Evolutionary conservation across 805 yeast species (phyloP).

Genomic region (Pichia phayaonensis): DNA sequence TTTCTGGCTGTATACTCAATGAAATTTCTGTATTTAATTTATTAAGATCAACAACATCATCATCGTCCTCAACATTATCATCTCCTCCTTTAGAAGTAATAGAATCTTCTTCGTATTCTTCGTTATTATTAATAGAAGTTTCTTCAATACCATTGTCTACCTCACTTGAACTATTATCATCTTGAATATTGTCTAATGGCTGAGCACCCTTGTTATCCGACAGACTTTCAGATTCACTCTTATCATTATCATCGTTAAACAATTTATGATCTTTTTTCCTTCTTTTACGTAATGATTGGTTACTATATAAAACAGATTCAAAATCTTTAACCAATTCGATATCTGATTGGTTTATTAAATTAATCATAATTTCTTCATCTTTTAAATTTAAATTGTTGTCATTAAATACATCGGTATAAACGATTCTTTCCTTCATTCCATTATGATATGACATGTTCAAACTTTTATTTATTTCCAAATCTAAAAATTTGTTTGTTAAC

Average conservation of each 20-base stretch:
- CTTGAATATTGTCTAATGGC: not conserved
- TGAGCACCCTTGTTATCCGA: too few relatives aligned
- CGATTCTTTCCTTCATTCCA: not conserved
- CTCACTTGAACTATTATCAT: not conserved
- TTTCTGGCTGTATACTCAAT: not conserved
- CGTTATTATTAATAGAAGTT: conserved; percentile 4
- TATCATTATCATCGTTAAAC: not conserved
- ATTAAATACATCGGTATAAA: conserved; percentile 5
- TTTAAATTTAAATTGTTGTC: not conserved
- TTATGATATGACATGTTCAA: not conserved
- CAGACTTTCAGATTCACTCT: not conserved
- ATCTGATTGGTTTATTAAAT: conserved; percentile 12
- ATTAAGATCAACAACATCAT: conserved; percentile 2
- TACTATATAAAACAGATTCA: conserved; percentile 10
- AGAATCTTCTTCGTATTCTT: not conserved
- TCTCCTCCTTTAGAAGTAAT: conserved; percentile 3
- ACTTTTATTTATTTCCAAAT: conserved; percentile 28
- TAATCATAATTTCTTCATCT: conserved; percentile 1
- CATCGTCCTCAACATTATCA: not conserved
- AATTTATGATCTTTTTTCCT: not conserved
- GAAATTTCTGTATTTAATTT: not conserved
- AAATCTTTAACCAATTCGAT: conserved; percentile 9
- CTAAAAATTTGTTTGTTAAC: conserved; percentile 30
- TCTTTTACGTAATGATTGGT: not conserved
- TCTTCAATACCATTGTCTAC: not conserved